These are phyloP conservation scores for Davidsoniella virescens DNA, from an alignment of 2,329 filamentous ascomycete genomes.

Conservation along the genomic window DNA sequence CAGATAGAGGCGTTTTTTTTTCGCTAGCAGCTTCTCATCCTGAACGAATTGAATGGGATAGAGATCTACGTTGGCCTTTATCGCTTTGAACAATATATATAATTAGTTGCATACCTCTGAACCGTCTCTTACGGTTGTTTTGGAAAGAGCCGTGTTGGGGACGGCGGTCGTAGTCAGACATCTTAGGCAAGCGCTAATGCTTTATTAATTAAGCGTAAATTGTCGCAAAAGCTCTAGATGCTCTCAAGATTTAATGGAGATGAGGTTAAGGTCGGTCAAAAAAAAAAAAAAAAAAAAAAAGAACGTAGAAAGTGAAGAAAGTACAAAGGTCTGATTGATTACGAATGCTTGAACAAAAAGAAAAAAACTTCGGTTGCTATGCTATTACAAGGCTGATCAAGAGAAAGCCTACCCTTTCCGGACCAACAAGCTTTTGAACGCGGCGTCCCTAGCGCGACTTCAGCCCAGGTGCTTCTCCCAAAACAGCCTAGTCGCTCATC, in stretches of 20 bases:
- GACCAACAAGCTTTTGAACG: background rate
- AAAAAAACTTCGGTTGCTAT: background rate
- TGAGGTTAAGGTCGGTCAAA: background rate
- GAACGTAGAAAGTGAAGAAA: background rate
- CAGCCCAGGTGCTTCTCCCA: conserved; percentile 5
- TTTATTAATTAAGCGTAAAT: background rate
- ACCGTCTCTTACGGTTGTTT: conserved; percentile 59
- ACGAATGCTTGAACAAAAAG: background rate
- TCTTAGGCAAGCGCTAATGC: conserved; percentile 15
- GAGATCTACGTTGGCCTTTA: background rate
- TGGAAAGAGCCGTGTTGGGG: conserved; percentile 26
- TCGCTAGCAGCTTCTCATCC: too few relatives aligned
- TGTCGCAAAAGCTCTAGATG: background rate
- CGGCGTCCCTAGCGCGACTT: conserved; percentile 4
- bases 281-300: background rate
- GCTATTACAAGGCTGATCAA: background rate
- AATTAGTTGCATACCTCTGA: conserved; percentile 43
- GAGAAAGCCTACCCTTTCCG: too few relatives aligned
- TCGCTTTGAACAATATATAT: background rate
- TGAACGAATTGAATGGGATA: too few relatives aligned
- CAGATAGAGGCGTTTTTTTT: too few relatives aligned
- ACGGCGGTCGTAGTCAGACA: conserved; percentile 44
- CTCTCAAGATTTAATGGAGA: background rate
- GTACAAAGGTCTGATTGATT: background rate
- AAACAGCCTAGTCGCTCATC: background rate